These are phyloP conservation scores for Draba incana DNA, from an alignment of 345 rosid species.

Conservation along the genomic window DNA sequence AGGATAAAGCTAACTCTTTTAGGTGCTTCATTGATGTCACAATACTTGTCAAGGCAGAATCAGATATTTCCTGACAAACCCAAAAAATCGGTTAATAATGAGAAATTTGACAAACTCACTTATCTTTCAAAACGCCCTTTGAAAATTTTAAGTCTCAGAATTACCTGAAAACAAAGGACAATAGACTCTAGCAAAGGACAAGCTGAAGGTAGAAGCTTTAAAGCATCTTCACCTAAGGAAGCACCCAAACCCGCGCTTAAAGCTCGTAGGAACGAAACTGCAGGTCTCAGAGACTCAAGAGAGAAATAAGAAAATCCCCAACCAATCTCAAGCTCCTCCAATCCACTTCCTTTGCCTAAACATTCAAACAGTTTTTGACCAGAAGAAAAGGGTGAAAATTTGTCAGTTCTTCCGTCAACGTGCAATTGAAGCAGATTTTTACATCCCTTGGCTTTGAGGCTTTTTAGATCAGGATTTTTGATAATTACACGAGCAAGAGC, in stretches of 20 bases:
- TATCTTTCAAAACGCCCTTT: neutral
- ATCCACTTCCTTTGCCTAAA: slow-evolving; percentile 51
- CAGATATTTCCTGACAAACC: slow-evolving; percentile 63
- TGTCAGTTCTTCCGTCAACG: slow-evolving; percentile 27
- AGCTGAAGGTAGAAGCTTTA: slow-evolving; percentile 50
- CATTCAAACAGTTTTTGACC: slow-evolving; percentile 43
- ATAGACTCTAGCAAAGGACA: slow-evolving; percentile 72
- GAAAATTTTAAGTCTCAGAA: slow-evolving; percentile 17
- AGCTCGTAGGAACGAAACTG: slow-evolving; percentile 48
- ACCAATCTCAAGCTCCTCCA: slow-evolving; percentile 67
- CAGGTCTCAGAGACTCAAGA: slow-evolving; percentile 63
- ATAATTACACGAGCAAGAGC: slow-evolving; percentile 55
- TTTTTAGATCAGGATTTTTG: slow-evolving; percentile 61
- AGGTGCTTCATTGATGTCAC: slow-evolving; percentile 52
- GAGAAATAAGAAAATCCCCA: slow-evolving; percentile 71
- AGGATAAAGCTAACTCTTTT: slow-evolving; percentile 57
- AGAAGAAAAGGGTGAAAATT: slow-evolving; percentile 26
- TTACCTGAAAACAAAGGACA: slow-evolving; percentile 77
- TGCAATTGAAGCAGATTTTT: slow-evolving; percentile 52
- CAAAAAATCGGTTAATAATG: neutral
- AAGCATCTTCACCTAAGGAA: slow-evolving; percentile 59
- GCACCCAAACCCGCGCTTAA: slow-evolving; percentile 78
- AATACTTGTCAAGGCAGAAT: slow-evolving; percentile 49
- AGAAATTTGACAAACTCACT: neutral
- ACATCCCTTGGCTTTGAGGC: slow-evolving; percentile 69